These are phyloP conservation scores for Medakamo hakoo DNA, from an alignment of 139 green algal species.

Conservation along the genomic window DNA sequence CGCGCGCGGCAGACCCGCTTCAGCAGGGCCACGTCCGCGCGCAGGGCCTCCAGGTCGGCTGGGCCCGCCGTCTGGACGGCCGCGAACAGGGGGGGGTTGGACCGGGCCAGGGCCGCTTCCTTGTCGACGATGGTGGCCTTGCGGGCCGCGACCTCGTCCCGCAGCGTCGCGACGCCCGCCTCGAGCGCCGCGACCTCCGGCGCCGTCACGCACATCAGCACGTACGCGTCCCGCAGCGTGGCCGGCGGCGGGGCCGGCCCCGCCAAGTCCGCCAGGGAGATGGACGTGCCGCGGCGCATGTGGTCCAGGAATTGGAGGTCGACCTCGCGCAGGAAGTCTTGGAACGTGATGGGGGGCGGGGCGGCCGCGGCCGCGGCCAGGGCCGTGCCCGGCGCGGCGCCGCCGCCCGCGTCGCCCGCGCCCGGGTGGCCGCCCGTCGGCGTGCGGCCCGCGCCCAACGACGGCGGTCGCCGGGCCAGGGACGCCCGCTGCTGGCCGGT, in stretches of 20 bases:
- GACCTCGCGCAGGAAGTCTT: conserved; percentile 44
- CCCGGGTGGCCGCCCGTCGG: not conserved
- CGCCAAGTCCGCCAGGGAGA: conserved; percentile 41
- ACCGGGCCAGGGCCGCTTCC: conserved; percentile 24
- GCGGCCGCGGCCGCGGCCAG: conserved; percentile 5
- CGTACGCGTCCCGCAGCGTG: conserved; percentile 25
- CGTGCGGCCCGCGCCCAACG: not conserved
- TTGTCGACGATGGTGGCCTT: conserved; percentile 18
- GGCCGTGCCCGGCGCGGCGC: not conserved
- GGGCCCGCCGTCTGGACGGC: conserved; percentile 16
- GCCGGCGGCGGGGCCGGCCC: conserved; percentile 16
- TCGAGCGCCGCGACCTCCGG: conserved; percentile 31
- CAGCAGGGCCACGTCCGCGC: conserved; percentile 27
- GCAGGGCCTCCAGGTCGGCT: conserved; percentile 31
- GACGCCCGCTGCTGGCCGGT: conserved; percentile 4
- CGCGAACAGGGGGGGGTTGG: conserved; percentile 39
- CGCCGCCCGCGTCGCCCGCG: conserved; percentile 6
- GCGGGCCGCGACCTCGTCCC: conserved; percentile 20
- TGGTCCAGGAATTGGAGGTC: conserved; percentile 65
- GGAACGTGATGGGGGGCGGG: conserved; percentile 27
- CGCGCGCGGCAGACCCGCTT: conserved; percentile 42
- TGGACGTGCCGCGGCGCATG: conserved; percentile 51
- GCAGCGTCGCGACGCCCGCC: conserved; percentile 30
- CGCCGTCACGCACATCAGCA: conserved; percentile 1
- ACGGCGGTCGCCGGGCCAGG: conserved; percentile 12